A percentile compares a stretch with the other conserved stretches of the same genome.
These are phyloP conservation scores for Solanum ossicruentum DNA, from an alignment of 257 asterid species.

Conservation along the genomic window DNA sequence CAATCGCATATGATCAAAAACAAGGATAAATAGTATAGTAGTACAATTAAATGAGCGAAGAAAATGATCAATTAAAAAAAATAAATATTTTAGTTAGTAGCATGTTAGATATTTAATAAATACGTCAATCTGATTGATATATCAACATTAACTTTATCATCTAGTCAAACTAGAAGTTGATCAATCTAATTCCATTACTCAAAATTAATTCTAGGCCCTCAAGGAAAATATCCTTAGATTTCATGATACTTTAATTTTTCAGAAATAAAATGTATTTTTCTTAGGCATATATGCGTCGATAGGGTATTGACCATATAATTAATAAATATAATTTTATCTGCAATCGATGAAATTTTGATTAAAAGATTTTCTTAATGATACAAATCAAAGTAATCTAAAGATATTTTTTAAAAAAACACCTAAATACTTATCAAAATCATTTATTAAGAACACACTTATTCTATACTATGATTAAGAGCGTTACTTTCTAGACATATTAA, in stretches of 20 bases:
- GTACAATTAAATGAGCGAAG: not conserved
- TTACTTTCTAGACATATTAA: too few species aligned
- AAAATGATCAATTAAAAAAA: not conserved
- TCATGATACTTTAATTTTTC: not conserved
- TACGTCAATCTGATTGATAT: not conserved
- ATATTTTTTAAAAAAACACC: too few species aligned
- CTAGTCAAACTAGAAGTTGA: not conserved
- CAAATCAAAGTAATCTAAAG: too few species aligned
- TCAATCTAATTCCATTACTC: not conserved
- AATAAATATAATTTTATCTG: too few species aligned
- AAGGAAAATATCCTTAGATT: not conserved
- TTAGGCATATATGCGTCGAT: too few species aligned
- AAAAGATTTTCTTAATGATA: too few species aligned
- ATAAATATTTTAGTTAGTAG: not conserved
- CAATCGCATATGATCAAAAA: not conserved
- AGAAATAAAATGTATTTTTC: not conserved
- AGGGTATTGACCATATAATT: too few species aligned
- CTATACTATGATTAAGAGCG: too few species aligned
- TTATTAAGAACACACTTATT: too few species aligned
- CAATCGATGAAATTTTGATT: too few species aligned
- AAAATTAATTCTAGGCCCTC: not conserved
- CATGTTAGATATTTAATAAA: not conserved
- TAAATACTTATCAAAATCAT: too few species aligned
- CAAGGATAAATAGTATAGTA: fast-evolving
- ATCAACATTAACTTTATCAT: not conserved